Evolutionary conservation across 208 protist species (phyloP), one percentile per base, ranked within the genome.

Genomic region (Novymonas esmeraldas): DNA sequence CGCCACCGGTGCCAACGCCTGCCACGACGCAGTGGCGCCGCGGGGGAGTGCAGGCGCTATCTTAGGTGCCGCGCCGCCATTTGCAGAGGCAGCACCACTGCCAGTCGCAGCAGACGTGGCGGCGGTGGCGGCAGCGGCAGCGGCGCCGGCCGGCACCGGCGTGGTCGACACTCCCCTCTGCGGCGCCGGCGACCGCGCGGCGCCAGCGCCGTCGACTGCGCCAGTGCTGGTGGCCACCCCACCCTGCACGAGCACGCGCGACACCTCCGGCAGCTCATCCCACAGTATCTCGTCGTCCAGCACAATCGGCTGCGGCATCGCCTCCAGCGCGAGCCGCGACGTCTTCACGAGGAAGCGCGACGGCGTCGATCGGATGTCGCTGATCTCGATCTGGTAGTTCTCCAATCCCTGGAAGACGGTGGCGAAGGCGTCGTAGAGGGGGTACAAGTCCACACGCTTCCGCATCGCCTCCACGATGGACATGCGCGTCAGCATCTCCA

Each of bases 351-450:
- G 48, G 61, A 92, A 93, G 7, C 69, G 81, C 9, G 87, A 93
- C 9, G 90, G 90, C 9, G 63, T 74, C 24, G 67, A 39, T 26
- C 91, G 69, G 16, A 95, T 70, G 64, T 91, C 74, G 14, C 77
- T 52, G 45, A 95, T 87, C 64, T 94, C 76, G 24, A 95, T 80
- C 63, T 84, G 81, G 64, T 95, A 95, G 70, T 95, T 95, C 69
- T 87, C 85, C 50, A 95, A 68, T 6, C 77, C 80, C 33, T 82
- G 64, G 64, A 95, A 95, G 48, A 95, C 72, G n/a, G 70, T 74
- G 9, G 89, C 79, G 61, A 95, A 89, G 24, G 81, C 85, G 63
- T 93, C 90, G 77, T 91, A 95, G 13, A 95, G 57, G 4, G 90
- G 81, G 14, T 79, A 77, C 31, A 95, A 66, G 65, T 95, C 88